Conservation (phyloP, 192 early-diverging fungal genomes). For the Coemansia sp. region DNA sequence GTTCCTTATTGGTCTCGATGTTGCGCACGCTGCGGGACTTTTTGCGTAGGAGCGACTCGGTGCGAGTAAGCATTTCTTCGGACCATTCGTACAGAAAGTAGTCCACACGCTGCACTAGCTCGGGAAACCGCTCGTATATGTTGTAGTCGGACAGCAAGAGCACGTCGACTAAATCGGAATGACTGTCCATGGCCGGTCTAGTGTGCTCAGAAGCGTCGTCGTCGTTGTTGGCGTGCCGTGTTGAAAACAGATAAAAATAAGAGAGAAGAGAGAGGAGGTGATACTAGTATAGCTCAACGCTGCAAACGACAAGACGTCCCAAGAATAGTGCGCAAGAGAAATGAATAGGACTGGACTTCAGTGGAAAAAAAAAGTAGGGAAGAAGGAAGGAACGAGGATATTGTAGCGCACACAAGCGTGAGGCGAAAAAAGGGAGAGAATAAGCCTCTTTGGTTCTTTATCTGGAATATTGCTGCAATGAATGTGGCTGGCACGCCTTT, state of each 20-base stretch:
- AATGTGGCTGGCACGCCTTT: constrained; percentile 6
- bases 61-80: constrained; percentile 43
- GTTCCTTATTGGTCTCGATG: constrained; percentile 3
- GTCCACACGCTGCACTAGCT: constrained; percentile 55
- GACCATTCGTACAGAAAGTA: constrained; percentile 54
- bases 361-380: neutral
- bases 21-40: constrained; percentile 26
- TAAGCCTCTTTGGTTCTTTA: neutral
- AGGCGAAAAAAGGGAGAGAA: constrained; percentile 19
- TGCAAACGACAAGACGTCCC: neutral
- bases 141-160: constrained; percentile 50
- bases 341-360: neutral
- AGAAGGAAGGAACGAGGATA: neutral
- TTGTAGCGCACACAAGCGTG: constrained; percentile 13
- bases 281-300: neutral
- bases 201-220: neutral
- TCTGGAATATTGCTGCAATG: constrained; percentile 5
- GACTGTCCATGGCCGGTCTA: constrained; percentile 40
- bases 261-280: neutral
- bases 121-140: constrained; percentile 55
- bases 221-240: constrained; percentile 4
- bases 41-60: constrained; percentile 39
- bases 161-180: constrained; percentile 45
- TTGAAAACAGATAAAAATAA: neutral
- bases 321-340: neutral